phyloP scores from a whole-genome alignment of 495 filamentous ascomycete species.

The Tuber calosporum region DNA sequence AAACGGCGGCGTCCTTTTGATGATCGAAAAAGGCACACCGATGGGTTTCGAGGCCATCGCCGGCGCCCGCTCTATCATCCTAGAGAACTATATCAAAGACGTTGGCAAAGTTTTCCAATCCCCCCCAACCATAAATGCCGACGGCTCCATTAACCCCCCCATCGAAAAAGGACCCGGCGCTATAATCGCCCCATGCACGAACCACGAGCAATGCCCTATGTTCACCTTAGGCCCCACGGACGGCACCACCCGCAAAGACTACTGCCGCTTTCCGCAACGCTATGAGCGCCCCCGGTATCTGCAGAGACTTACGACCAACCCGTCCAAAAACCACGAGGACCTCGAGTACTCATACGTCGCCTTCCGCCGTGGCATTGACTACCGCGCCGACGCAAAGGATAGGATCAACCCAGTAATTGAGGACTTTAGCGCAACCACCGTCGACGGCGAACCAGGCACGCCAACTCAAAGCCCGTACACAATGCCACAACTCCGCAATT shows the following conservation, averaged over 20 bases:
- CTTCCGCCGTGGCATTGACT: conserved; percentile 67
- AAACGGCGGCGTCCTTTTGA: conserved; percentile 74
- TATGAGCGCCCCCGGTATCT: conserved; percentile 77
- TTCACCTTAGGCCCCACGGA: conserved; percentile 62
- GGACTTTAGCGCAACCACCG: conserved; percentile 31
- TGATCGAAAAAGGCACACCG: conserved; percentile 86
- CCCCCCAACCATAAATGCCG: conserved; percentile 44
- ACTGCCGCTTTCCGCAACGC: conserved; percentile 82
- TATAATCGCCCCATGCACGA: conserved; percentile 95
- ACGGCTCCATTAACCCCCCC: conserved; percentile 44
- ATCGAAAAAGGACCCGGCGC: conserved; percentile 65
- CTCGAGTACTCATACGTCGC: conserved; percentile 81
- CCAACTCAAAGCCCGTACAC: conserved; percentile 39
- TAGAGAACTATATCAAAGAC: conserved; percentile 66
- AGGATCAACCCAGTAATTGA: conserved; percentile 11
- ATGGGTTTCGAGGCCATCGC: conserved; percentile 89
- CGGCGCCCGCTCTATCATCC: conserved; percentile 66
- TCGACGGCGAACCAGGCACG: not conserved
- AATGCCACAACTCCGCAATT: conserved; percentile 36
- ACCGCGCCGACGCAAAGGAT: conserved; percentile 28
- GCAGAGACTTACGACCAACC: conserved; percentile 65
- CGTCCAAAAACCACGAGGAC: conserved; percentile 73
- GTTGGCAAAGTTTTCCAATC: conserved; percentile 47
- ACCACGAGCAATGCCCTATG: conserved; percentile 82
- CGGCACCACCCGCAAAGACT: conserved; percentile 69